These are phyloP conservation scores for Blastobotrys serpentis DNA, from an alignment of 1,139 yeast species.

Conservation along the genomic window DNA sequence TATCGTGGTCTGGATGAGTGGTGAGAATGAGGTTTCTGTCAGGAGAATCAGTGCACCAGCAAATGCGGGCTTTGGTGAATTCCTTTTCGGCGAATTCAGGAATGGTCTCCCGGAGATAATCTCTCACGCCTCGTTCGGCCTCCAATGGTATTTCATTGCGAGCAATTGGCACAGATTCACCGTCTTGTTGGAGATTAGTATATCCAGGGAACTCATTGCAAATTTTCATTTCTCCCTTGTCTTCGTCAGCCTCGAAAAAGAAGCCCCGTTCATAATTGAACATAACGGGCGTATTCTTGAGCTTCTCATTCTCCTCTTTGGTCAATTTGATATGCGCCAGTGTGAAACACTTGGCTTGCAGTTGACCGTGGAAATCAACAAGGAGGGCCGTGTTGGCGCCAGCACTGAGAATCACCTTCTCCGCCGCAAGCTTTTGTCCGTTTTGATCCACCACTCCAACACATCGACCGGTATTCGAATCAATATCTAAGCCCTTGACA, in stretches of 20 bases:
- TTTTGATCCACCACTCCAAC: conserved; percentile 5
- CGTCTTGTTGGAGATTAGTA: conserved; percentile 30
- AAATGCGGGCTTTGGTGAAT: conserved; percentile 40
- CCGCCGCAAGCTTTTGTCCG: conserved; percentile 8
- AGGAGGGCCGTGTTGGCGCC: conserved; percentile 12
- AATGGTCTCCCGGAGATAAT: conserved; percentile 32
- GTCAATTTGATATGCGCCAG: conserved; percentile 44
- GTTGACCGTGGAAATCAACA: conserved; percentile 38
- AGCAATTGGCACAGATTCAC: conserved; percentile 32
- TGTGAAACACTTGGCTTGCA: conserved; percentile 43
- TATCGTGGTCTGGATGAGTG: conserved; percentile 38
- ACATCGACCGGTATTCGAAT: conserved; percentile 19
- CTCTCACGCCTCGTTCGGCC: conserved; percentile 35
- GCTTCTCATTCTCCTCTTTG: conserved; percentile 38
- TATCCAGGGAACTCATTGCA: conserved; percentile 45
- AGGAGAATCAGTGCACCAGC: conserved; percentile 51
- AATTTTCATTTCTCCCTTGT: conserved; percentile 39
- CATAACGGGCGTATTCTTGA: conserved; percentile 43
- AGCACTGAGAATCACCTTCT: conserved; percentile 9
- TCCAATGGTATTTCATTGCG: conserved; percentile 39
- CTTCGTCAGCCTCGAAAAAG: conserved; percentile 48
- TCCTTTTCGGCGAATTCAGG: conserved; percentile 36
- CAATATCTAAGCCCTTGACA: conserved; percentile 37
- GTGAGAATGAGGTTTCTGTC: conserved; percentile 47
- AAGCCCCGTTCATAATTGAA: conserved; percentile 48